Percentiles rank a stretch among this genome's conserved stretches.
phyloP scores from a whole-genome alignment of 768 basidiomycete species.

The Tulasnella sp. region DNA sequence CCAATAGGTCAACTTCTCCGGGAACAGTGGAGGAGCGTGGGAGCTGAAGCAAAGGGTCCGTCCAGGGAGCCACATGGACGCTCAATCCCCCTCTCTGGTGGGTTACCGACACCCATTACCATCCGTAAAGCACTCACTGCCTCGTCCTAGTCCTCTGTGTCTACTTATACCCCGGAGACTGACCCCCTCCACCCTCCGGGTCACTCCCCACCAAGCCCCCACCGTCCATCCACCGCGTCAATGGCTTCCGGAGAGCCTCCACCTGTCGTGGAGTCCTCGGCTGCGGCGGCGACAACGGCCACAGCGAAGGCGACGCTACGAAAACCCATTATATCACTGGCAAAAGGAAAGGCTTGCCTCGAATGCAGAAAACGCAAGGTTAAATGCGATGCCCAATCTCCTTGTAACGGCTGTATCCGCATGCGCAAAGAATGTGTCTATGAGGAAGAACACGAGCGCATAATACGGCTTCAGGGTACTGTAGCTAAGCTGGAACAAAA shows the following conservation, averaged over 20 bases:
- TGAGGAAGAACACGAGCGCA: slow-evolving; percentile 24
- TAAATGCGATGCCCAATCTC: slow-evolving; percentile 21
- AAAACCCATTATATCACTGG: not conserved
- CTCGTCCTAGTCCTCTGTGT: not conserved
- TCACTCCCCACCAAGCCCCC: not conserved
- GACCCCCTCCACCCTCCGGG: not conserved
- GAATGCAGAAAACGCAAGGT: slow-evolving; percentile 28
- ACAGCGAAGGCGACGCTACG: not conserved
- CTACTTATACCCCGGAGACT: not conserved
- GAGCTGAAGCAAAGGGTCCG: not conserved
- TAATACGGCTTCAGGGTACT: slow-evolving; percentile 20
- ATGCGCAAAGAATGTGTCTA: slow-evolving; percentile 27
- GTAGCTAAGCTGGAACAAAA: slow-evolving; percentile 20
- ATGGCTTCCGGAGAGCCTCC: slow-evolving; percentile 8
- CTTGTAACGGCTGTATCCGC: slow-evolving; percentile 25
- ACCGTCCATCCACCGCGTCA: not conserved
- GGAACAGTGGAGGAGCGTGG: not conserved
- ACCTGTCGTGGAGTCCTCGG: not conserved
- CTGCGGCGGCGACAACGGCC: not conserved
- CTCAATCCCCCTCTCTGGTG: slow-evolving; percentile 4
- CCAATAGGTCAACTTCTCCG: not conserved
- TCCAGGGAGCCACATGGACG: not conserved
- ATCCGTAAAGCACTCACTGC: not conserved
- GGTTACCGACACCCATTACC: not conserved
- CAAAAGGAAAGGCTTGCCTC: slow-evolving; percentile 27